phyloP scores from a whole-genome alignment of 2,329 filamentous ascomycete species.

The Scedosporium apiospermum region DNA sequence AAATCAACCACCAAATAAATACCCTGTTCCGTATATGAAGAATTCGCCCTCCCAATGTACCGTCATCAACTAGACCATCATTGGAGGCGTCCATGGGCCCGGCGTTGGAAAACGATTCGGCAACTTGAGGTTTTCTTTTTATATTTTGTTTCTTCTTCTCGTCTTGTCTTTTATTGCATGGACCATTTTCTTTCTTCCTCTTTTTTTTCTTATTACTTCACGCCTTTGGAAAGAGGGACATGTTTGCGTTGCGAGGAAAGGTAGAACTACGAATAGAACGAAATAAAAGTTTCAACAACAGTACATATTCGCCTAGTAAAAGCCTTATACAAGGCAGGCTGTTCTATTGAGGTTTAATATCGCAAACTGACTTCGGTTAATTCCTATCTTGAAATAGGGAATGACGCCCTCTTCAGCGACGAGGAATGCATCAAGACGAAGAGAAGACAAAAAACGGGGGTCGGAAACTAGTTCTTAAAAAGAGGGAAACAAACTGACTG shows the following conservation, averaged over 20 bases:
- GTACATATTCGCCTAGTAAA: background rate
- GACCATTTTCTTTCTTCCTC: conserved; percentile 33
- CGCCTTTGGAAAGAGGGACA: too few species aligned
- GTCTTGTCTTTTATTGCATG: conserved; percentile 8
- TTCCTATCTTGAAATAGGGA: background rate
- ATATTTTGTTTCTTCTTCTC: background rate
- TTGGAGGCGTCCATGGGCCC: conserved; percentile 19
- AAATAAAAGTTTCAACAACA: conserved; percentile 2
- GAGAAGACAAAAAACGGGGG: too few species aligned
- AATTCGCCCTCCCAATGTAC: background rate
- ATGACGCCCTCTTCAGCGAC: too few species aligned
- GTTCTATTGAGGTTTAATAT: background rate
- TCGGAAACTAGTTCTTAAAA: too few species aligned
- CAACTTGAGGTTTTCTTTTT: conserved; percentile 8
- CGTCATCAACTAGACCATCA: background rate
- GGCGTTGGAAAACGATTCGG: conserved; percentile 15
- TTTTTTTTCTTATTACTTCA: conserved; percentile 5
- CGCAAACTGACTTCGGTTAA: background rate
- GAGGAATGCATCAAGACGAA: too few species aligned
- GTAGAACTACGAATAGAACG: conserved; percentile 3
- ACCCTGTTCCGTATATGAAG: background rate
- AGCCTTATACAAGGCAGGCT: background rate
- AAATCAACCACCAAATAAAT: background rate
- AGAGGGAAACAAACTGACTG: too few species aligned
- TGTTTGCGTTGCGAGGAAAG: conserved; percentile 8